Evolutionary conservation across 495 filamentous ascomycete genomes (phyloP).

Genomic region (Paragyromitra xinjiangensis): DNA sequence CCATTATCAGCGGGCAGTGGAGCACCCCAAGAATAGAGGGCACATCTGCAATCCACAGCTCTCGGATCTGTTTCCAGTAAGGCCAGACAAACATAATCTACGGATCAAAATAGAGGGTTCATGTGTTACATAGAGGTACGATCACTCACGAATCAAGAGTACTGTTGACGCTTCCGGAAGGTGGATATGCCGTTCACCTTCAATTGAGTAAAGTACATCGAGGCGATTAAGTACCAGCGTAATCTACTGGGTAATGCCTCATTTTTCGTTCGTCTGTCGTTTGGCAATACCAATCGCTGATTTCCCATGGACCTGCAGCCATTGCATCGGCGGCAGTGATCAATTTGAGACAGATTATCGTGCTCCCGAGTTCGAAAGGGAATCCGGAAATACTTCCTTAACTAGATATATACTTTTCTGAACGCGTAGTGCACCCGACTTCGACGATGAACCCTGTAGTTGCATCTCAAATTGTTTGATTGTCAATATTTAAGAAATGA

Average conservation of each 20-base stretch:
- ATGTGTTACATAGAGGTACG: conserved; percentile 20
- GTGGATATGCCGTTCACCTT: conserved; percentile 19
- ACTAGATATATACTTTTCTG: conserved; percentile 20
- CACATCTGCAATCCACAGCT: conserved; percentile 5
- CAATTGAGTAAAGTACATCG: background rate
- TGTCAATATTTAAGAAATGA: conserved; percentile 14
- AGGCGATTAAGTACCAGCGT: conserved; percentile 1
- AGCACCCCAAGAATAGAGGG: background rate
- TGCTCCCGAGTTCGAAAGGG: conserved; percentile 20
- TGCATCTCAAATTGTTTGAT: conserved; percentile 14
- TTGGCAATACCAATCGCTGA: background rate
- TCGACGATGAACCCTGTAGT: conserved; percentile 8
- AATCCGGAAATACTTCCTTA: conserved; percentile 32
- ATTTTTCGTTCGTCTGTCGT: background rate
- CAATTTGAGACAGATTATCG: conserved; percentile 19
- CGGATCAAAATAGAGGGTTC: background rate
- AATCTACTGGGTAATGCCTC: conserved; percentile 19
- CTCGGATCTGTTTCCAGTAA: conserved; percentile 19
- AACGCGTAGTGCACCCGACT: conserved; percentile 35
- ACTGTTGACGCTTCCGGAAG: conserved; percentile 40
- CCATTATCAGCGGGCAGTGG: conserved; percentile 2
- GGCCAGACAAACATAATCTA: conserved; percentile 10
- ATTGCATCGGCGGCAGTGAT: background rate
- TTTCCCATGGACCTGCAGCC: conserved; percentile 7
- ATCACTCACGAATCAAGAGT: background rate